Base-by-base conservation (phyloP, 768 basidiomycete species). In the Rhizopogon vulgaris region DNA sequence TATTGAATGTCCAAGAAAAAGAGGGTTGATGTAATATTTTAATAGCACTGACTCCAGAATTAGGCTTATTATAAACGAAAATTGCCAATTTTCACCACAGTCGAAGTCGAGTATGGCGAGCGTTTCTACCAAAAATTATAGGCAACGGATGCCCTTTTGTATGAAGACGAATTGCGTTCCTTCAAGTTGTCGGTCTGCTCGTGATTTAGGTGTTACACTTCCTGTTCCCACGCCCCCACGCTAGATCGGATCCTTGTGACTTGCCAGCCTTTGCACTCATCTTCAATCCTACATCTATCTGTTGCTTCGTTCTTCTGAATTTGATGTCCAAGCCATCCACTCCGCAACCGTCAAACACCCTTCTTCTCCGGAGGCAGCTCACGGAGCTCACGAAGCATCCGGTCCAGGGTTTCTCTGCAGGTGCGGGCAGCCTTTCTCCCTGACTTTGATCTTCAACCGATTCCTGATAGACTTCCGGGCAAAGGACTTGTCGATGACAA, bases 361-460 rank as follows among this genome's bases (percentile, higher is more conserved):
- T 91, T 14, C 78, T 91, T 37, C 83, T 92, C 18, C 81, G 87
- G 38, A 78, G 90, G 32, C 89, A 92, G 69, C 78, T 92, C 34
- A 66, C 74, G 10, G 95, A 96, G 64, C 82, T 99, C 56, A 90
- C 85, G 30, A 97, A 97, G 71, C 82, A 76, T 45, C 95, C 95
- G 2, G 92, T 97, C 4, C 90, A 96, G 63, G 95, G 95, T 6
- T 98, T 99, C 74, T 94, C 92, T 32, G 95, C 94, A 72, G 90
- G 90, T 88, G 63, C 60, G 73, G 61, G 51, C 57, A 59, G 38
- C 28, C 36, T 66, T 41, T 41, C 51, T 54, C 48, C 49, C 50
- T 56, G 60, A 64, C 63, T 64, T 65, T 43, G 58, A 61, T 63
- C 55, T 65, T 63, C 60, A 65, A 63, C 61, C 52, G 62, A 60